These are phyloP conservation scores for Quercus variabilis DNA, from an alignment of 306 rosid genomes.

Conservation along the genomic window DNA sequence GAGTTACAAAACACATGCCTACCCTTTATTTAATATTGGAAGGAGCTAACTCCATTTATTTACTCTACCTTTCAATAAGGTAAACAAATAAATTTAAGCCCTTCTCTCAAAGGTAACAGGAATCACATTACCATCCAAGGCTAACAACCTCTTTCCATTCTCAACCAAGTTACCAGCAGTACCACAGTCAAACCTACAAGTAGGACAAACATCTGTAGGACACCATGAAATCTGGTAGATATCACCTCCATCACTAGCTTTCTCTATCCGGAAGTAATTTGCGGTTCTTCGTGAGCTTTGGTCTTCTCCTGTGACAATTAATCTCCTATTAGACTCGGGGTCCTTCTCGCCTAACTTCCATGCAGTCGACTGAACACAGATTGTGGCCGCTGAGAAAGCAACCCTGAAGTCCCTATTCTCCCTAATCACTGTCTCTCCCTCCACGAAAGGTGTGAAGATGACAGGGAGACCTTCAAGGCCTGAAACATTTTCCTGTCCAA, in stretches of 20 bases:
- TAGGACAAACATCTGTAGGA: conserved; percentile 31
- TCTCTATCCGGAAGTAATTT: conserved; percentile 14
- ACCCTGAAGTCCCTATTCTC: conserved; percentile 16
- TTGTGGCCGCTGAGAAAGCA: conserved; percentile 15
- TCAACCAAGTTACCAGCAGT: conserved; percentile 24
- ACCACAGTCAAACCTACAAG: conserved; percentile 29
- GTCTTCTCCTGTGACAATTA: conserved; percentile 21
- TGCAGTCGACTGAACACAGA: conserved; percentile 14
- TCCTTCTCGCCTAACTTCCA: conserved; percentile 27
- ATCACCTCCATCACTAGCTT: not conserved
- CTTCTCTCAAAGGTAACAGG: conserved; percentile 23
- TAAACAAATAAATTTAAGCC: not conserved
- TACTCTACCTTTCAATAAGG: too few relatives aligned
- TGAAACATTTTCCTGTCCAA: conserved; percentile 26
- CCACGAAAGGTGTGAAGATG: conserved; percentile 22
- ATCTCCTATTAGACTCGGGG: conserved; percentile 1
- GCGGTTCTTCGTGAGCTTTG: not conserved
- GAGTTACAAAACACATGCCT: too few relatives aligned
- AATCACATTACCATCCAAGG: conserved; percentile 30
- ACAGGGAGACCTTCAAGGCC: conserved; percentile 14
- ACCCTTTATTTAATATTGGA: too few relatives aligned
- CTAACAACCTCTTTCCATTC: conserved; percentile 26
- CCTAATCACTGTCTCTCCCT: conserved; percentile 16
- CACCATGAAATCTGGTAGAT: conserved; percentile 28
- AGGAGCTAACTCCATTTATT: too few relatives aligned